phyloP scores from a whole-genome alignment of 2,329 filamentous ascomycete species.

The Cordyceps pruinosa region DNA sequence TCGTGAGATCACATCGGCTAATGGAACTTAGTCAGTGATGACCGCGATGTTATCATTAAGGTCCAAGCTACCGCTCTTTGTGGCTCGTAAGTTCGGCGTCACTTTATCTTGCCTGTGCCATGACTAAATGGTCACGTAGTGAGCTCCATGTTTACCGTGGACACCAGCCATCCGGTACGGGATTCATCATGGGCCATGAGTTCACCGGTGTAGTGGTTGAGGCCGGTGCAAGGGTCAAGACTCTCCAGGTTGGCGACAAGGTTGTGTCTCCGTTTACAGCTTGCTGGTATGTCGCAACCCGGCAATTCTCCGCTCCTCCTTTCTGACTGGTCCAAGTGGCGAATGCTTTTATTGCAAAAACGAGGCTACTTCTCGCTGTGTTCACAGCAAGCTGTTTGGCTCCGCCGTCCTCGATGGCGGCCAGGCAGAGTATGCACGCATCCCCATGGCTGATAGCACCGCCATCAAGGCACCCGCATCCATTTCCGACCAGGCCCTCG shows the following conservation, averaged over 20 bases:
- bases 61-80: conserved; percentile 79
- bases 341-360: conserved; percentile 80
- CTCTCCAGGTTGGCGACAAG: conserved; percentile 65
- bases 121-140: conserved; percentile 43
- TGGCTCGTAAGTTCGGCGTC: conserved; percentile 58
- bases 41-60: conserved; percentile 73
- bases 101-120: neutral
- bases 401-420: conserved; percentile 62
- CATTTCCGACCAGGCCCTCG: conserved; percentile 68
- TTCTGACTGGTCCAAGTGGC: conserved; percentile 21
- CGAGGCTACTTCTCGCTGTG: conserved; percentile 71
- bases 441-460: conserved; percentile 75
- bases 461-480: conserved; percentile 60
- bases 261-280: conserved; percentile 79
- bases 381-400: conserved; percentile 64
- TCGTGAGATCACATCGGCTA: conserved; percentile 13
- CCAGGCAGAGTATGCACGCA: conserved; percentile 75
- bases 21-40: conserved; percentile 50
- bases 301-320: too few species aligned
- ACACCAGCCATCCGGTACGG: conserved; percentile 61
- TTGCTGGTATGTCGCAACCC: conserved; percentile 54
- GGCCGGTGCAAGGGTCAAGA: conserved; percentile 59
- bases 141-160: conserved; percentile 85
- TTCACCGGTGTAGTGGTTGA: conserved; percentile 72
- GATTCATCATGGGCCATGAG: conserved; percentile 72